phyloP scores from a whole-genome alignment of 2,329 filamentous ascomycete species.

The Colletotrichum musae region DNA sequence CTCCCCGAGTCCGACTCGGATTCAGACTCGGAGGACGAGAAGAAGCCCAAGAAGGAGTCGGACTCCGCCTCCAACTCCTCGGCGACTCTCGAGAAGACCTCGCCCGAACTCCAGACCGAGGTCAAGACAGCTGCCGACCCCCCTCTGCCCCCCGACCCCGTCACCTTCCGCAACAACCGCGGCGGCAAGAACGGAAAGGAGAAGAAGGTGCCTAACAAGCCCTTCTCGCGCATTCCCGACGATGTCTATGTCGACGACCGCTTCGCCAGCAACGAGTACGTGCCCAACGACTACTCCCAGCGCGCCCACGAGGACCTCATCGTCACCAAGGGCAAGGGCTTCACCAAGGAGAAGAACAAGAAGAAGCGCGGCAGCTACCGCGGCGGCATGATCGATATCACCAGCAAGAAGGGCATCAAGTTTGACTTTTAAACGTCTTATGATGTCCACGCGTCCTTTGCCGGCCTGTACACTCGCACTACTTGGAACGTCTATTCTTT shows the following conservation, averaged over 20 bases:
- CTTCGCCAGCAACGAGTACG: constrained; percentile 85
- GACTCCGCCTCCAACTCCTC: constrained; percentile 56
- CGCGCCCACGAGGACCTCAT: constrained; percentile 90
- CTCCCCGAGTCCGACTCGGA: constrained; percentile 59
- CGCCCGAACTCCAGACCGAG: constrained; percentile 63
- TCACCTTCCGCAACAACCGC: constrained; percentile 55
- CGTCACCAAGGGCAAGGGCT: constrained; percentile 94
- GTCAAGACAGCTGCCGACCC: constrained; percentile 57
- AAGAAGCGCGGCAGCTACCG: constrained; percentile 93
- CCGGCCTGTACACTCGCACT: neutral
- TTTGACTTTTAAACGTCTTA: constrained; percentile 81
- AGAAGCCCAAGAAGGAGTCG: constrained; percentile 43
- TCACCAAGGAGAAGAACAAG: constrained; percentile 99
- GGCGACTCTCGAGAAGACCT: constrained; percentile 67
- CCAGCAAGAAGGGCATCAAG: constrained; percentile 88
- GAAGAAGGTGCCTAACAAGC: constrained; percentile 71
- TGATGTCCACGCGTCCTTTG: neutral
- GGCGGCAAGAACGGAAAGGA: constrained; percentile 56
- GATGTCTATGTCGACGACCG: constrained; percentile 77
- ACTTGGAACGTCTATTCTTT: neutral
- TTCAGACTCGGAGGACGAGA: constrained; percentile 45
- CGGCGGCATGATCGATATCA: constrained; percentile 88
- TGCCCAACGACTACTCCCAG: constrained; percentile 89
- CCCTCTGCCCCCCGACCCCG: constrained; percentile 68
- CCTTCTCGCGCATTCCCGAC: constrained; percentile 83